Base-by-base conservation (phyloP, 2,329 filamentous ascomycete species). In the Fusarium protoensiforme region DNA sequence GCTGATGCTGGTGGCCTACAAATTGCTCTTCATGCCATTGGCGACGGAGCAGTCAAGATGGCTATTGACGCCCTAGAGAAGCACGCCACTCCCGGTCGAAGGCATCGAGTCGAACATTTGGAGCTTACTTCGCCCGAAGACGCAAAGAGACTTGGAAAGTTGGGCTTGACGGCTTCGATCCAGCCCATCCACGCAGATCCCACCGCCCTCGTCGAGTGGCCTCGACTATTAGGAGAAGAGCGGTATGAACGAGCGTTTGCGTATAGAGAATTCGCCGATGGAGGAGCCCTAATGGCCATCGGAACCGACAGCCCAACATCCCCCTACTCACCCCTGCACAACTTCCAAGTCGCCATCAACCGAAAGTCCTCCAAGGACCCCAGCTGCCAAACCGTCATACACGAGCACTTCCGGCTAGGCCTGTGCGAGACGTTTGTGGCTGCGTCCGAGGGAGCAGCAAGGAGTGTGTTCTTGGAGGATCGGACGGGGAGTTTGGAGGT, bases 101-200 rank as follows among this genome's bases (percentile, higher is more conserved):
- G 90, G 5, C 90, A 91, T 67, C 85, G 90, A 29, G 89, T 92
- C 75, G 90, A 92, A 80, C 90, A 92, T 74, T 80, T 92, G 11
- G 90, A 92, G 77, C 83, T 92, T 24, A 84, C 89, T 0, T 84
- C 84, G 0, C 84, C 85, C 1, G 83, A 84, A 62, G 90, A 91
- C 72, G 90, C 87, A 1, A 82, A 80, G 16, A 82, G 89, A 1
- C 84, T 92, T 4, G 90, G 89, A 1, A 75, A 80, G 27, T 81
- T 90, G 5, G 88, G 89, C 27, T 87, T 92, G 79, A 89, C 87
- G 4, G 88, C 88, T 1, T 88, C 86, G 2, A 83, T 90, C 31
- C 87, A 89, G 74, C 86, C 88, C 0, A 87, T 89, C 0, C 88
- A 89, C 67, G 82, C 86, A 2, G 87, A 89, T 69, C 90, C 90